phyloP scores from a whole-genome alignment of 2,329 filamentous ascomycete species.

The Sarocladium kiliense region DNA sequence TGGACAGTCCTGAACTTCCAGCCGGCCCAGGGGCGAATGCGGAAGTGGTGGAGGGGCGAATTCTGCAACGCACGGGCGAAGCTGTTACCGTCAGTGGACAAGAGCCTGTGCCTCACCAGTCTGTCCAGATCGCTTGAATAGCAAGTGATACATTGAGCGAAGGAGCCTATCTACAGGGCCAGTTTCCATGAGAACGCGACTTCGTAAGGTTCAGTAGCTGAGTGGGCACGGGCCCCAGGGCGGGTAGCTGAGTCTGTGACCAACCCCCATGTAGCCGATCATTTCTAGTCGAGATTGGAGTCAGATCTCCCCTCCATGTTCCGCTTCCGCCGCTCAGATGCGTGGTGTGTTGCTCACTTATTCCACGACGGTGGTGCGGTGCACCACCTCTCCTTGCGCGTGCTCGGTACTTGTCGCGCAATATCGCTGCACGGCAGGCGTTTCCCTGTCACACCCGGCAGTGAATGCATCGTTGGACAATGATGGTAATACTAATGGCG shows the following conservation, averaged over 20 bases:
- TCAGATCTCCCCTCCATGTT: background rate
- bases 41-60: background rate
- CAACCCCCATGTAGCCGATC: slow-evolving; percentile 2
- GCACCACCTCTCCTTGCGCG: background rate
- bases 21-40: background rate
- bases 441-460: background rate
- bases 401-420: background rate
- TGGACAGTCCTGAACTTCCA: slow-evolving; percentile 1
- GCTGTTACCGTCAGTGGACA: background rate
- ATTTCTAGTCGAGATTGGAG: background rate
- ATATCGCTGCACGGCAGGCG: too few relatives aligned
- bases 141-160: too few relatives aligned
- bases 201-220: background rate
- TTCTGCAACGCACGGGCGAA: background rate
- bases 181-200: too few relatives aligned
- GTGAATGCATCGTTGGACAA: background rate
- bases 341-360: background rate
- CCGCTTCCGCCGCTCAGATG: background rate
- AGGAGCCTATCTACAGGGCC: too few relatives aligned
- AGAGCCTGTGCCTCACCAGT: background rate
- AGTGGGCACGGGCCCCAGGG: background rate
- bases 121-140: background rate
- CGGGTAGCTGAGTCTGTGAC: background rate
- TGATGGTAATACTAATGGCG: too few relatives aligned
- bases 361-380: background rate